Conservation (phyloP, 371 early-diverging fungal species). For the Mucor ambiguus region DNA sequence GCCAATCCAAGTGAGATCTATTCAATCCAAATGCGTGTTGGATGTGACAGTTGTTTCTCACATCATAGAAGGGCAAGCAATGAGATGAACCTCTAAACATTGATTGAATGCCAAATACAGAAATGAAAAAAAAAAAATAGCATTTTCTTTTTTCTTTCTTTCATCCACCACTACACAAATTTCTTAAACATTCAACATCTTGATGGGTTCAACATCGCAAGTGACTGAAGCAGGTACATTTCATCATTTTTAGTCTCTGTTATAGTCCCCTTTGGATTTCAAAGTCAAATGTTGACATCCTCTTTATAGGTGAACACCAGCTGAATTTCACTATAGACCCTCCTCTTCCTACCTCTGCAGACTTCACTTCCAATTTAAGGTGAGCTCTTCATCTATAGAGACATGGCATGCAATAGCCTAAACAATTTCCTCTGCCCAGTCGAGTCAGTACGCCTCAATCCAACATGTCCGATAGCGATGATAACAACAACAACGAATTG, state of each 20-base stretch:
- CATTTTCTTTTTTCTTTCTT: not conserved
- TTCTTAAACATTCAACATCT: not conserved
- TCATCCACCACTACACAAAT: not conserved
- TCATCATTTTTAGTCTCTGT: not conserved
- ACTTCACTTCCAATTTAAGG: not conserved
- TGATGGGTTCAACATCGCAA: not conserved
- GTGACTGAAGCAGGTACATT: not conserved
- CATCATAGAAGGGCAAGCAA: not conserved
- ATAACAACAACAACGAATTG: constrained; percentile 12
- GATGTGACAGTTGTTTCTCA: not conserved
- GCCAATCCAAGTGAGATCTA: not conserved
- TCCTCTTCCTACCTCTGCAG: not conserved
- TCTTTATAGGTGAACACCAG: not conserved
- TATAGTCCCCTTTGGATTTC: not conserved
- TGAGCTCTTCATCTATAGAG: not conserved
- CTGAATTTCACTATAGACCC: not conserved
- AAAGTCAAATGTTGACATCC: constrained; percentile 2
- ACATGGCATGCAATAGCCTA: not conserved
- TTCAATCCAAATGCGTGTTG: not conserved
- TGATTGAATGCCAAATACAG: constrained; percentile 1
- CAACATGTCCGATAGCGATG: constrained; percentile 15
- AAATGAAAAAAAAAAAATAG: not conserved
- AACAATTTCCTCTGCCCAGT: not conserved
- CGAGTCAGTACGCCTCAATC: constrained; percentile 10
- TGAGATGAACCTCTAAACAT: not conserved